Base-by-base conservation (phyloP, 129 eudicot species). In the Lonicera japonica region DNA sequence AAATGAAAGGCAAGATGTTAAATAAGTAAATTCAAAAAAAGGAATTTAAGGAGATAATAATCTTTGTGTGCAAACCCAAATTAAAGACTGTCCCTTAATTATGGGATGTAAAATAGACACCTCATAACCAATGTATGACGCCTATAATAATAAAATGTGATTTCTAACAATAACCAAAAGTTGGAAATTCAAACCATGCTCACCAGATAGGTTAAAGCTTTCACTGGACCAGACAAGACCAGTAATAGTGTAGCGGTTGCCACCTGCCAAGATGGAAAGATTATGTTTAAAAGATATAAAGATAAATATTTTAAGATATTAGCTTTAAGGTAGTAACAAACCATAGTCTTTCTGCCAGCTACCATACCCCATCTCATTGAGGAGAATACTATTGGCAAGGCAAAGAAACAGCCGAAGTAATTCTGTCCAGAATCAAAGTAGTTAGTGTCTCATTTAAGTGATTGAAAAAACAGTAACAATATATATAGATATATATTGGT, bases 271-370 rank as follows among this genome's bases (percentile, higher is more conserved):
- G 52, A 56, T 54, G 4, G 20, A 14, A 61, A 57, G 1, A 54
- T 11, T 14, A 58, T 46, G 53, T 19, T 22, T 29, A 34, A 23
- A 5, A 21, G 13, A 60, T 15, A 54, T 43, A 75, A 61, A 39
- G 52, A 14, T 29, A 29, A 29, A 29, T 29, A 29, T 1, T 29
- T 29, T 29, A 29, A 29, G 36, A 29, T 29, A 29, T 1, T 29
- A 6, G 4, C 6, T 29, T 10, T 5, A 8, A 54, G 56, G 25
- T 22, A 14, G 38, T 20, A 36, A 52, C 70, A 70, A 58, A 90
- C 97, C 95, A 86, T 86, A 45, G 90, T 90, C 73, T 87, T 89
- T 65, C 97, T 78, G 51, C 88, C 98, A 66, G 96, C 95, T 61
- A 71, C 82, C 53, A 76, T 19, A 62, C 80, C 98, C 96, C 96